Conservation (phyloP, 2,329 filamentous ascomycete genomes). For the Exophiala spinifera region DNA sequence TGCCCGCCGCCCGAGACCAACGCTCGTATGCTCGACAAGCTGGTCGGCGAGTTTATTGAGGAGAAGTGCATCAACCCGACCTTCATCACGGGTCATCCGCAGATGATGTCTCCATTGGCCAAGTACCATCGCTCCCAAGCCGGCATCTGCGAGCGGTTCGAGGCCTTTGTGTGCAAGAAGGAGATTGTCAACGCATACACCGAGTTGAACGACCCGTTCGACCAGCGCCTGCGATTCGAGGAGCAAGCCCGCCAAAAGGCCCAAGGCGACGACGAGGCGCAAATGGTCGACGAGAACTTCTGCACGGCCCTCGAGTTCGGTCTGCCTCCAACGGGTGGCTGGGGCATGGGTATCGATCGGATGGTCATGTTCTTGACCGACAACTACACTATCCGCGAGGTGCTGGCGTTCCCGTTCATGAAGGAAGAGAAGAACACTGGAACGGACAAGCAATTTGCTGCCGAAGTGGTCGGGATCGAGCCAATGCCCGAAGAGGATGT, state of each 20-base stretch:
- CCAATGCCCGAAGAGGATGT: slow-evolving; percentile 15
- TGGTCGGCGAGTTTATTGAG: slow-evolving; percentile 92
- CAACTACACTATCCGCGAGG: slow-evolving; percentile 94
- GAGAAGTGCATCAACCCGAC: slow-evolving; percentile 90
- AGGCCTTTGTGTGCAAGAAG: slow-evolving; percentile 96
- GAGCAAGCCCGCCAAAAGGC: slow-evolving; percentile 96
- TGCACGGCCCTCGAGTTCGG: slow-evolving; percentile 85
- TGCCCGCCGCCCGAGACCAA: slow-evolving; percentile 90
- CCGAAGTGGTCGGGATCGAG: slow-evolving; percentile 59
- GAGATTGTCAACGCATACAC: slow-evolving; percentile 97
- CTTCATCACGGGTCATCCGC: slow-evolving; percentile 79
- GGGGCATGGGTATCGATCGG: slow-evolving; percentile 93
- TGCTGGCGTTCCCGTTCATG: slow-evolving; percentile 96
- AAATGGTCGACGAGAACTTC: slow-evolving; percentile 94
- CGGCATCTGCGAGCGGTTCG: slow-evolving; percentile 93
- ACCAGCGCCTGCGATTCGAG: slow-evolving; percentile 86
- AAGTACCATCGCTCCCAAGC: slow-evolving; percentile 83
- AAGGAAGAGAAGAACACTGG: slow-evolving; percentile 65
- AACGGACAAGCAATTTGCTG: slow-evolving; percentile 46
- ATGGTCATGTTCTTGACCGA: slow-evolving; percentile 94
- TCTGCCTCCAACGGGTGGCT: slow-evolving; percentile 89
- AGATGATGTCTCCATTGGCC: slow-evolving; percentile 92
- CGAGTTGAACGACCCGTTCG: slow-evolving; percentile 95
- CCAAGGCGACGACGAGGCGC: slow-evolving; percentile 94
- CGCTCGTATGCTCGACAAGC: slow-evolving; percentile 91